Conservation (phyloP, 371 early-diverging fungal genomes). For the Lichtheimia ornata region DNA sequence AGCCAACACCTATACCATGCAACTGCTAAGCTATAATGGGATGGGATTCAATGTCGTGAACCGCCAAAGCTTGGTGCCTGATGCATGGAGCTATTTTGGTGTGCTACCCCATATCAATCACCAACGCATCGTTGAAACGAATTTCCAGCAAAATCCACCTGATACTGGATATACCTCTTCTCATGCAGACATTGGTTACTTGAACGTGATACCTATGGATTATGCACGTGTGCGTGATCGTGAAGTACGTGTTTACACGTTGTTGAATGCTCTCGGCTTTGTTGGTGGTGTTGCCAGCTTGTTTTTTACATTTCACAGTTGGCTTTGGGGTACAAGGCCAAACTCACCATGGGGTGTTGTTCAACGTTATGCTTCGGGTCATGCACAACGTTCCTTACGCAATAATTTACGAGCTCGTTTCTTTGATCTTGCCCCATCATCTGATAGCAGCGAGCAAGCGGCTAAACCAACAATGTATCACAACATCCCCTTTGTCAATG, state of each 20-base stretch:
- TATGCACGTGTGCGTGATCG: constrained; percentile 28
- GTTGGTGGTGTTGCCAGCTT: constrained; percentile 53
- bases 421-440: neutral
- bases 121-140: constrained; percentile 40
- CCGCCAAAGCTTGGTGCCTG: constrained; percentile 36
- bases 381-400: neutral
- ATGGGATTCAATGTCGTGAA: constrained; percentile 38
- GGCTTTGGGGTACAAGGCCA: constrained; percentile 53
- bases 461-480: neutral
- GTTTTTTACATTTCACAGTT: constrained; percentile 38
- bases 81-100: constrained; percentile 53
- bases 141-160: constrained; percentile 41
- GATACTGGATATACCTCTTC: constrained; percentile 33
- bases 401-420: neutral
- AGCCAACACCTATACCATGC: constrained; percentile 33
- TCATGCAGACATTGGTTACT: constrained; percentile 33
- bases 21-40: constrained; percentile 40
- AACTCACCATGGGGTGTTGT: constrained; percentile 54
- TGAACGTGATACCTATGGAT: constrained; percentile 31
- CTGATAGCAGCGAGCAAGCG: neutral
- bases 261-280: constrained; percentile 50
- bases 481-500: too few species aligned
- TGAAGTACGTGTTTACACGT: constrained; percentile 50
- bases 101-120: constrained; percentile 44
- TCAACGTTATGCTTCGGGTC: constrained; percentile 49